Conservation (phyloP, 495 filamentous ascomycete genomes). For the Venustampulla echinocandica region DNA sequence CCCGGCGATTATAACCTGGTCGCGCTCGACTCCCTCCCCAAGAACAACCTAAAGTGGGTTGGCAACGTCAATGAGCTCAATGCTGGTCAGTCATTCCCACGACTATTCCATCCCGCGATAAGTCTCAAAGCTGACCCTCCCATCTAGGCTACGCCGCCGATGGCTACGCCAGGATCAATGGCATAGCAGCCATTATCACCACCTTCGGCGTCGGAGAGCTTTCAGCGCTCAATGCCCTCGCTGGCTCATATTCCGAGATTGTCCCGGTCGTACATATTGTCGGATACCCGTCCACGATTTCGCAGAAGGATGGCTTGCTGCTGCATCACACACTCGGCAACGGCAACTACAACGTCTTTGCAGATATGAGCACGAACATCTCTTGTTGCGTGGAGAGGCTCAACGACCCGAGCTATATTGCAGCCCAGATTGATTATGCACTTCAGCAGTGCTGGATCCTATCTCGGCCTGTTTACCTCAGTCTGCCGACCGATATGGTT, state of each 20-base stretch:
- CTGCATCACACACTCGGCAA: conserved; percentile 92
- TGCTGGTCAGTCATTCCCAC: conserved; percentile 42
- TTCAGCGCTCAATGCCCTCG: conserved; percentile 64
- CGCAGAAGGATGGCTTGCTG: conserved; percentile 54
- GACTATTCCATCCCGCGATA: not conserved
- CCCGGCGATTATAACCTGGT: conserved; percentile 75
- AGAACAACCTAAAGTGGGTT: conserved; percentile 60
- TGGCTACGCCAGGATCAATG: conserved; percentile 68
- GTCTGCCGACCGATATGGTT: conserved; percentile 79
- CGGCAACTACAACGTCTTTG: conserved; percentile 80
- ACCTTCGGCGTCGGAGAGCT: conserved; percentile 78
- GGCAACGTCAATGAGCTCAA: conserved; percentile 79
- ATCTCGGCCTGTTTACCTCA: conserved; percentile 70
- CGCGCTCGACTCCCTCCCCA: conserved; percentile 56
- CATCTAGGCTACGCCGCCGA: conserved; percentile 62
- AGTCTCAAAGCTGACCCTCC: not conserved
- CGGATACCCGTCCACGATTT: conserved; percentile 53
- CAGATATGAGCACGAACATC: conserved; percentile 64
- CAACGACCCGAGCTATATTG: conserved; percentile 57
- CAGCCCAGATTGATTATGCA: conserved; percentile 68
- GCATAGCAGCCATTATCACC: conserved; percentile 63
- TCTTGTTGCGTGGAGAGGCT: conserved; percentile 63
- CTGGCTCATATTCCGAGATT: conserved; percentile 64
- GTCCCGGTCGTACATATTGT: conserved; percentile 79
- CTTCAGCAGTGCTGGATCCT: conserved; percentile 70